These are phyloP conservation scores for Hypericum androsaemum DNA, from an alignment of 345 rosid genomes.

Conservation along the genomic window DNA sequence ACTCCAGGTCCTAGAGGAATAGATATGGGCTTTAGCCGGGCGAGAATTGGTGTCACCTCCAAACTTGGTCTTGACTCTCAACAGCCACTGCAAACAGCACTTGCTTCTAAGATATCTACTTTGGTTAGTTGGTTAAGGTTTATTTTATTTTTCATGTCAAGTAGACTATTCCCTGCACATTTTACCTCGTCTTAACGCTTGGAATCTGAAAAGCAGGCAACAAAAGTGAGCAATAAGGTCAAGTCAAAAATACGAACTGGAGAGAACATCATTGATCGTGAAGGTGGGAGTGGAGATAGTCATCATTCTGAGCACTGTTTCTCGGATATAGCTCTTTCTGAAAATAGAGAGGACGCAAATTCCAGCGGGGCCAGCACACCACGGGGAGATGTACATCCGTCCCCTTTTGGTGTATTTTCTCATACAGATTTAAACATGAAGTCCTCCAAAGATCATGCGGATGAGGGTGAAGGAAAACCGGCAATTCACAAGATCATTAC, in stretches of 20 bases:
- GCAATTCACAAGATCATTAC: constrained; percentile 58
- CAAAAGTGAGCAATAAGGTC: constrained; percentile 75
- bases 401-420: constrained; percentile 55
- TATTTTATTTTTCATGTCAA: constrained; percentile 16
- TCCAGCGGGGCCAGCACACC: constrained; percentile 94
- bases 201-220: constrained; percentile 44
- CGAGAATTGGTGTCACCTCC: constrained; percentile 33
- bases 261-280: constrained; percentile 43
- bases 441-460: constrained; percentile 46
- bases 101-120: constrained; percentile 84
- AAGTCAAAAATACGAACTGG: constrained; percentile 61
- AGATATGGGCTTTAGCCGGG: constrained; percentile 40
- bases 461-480: constrained; percentile 68
- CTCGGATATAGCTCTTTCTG: constrained; percentile 38
- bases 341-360: constrained; percentile 70
- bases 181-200: constrained; percentile 25
- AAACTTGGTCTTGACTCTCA: constrained; percentile 89
- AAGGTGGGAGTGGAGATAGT: constrained; percentile 74
- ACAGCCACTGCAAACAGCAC: constrained; percentile 80
- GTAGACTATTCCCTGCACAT: neutral
- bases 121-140: constrained; percentile 50
- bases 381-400: constrained; percentile 50
- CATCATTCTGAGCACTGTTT: constrained; percentile 56
- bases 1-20: constrained; percentile 30
- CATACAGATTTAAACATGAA: constrained; percentile 44